phyloP scores from a whole-genome alignment of 768 basidiomycete species.

The Hygrophoropsis aurantiaca region DNA sequence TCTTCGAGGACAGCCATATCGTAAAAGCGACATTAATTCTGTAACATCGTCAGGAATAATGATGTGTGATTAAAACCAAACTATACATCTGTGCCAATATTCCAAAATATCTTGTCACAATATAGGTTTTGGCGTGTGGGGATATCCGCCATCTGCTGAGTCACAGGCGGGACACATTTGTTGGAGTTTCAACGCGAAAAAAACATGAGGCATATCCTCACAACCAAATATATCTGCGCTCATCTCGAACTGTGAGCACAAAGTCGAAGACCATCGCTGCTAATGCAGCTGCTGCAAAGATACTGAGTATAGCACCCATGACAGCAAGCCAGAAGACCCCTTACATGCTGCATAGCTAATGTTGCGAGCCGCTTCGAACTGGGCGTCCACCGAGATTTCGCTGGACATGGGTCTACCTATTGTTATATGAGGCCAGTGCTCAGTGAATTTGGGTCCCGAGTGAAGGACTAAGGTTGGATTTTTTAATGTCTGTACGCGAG shows the following conservation, averaged over 20 bases:
- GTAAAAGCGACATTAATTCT: slow-evolving; percentile 22
- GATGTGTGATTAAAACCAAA: not conserved
- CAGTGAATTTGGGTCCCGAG: not conserved
- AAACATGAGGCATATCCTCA: too few relatives aligned
- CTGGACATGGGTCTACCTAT: too few relatives aligned
- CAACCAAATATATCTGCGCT: slow-evolving; percentile 19
- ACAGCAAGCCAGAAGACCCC: not conserved
- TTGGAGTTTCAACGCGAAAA: not conserved
- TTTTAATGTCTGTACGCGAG: too few relatives aligned
- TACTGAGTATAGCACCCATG: not conserved
- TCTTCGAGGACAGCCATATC: slow-evolving; percentile 14
- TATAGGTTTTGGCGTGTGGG: slow-evolving; percentile 9
- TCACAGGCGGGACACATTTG: not conserved
- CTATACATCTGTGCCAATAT: slow-evolving; percentile 19
- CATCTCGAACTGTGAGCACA: slow-evolving; percentile 9
- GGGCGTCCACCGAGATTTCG: not conserved
- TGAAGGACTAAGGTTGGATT: not conserved
- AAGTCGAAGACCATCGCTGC: slow-evolving; percentile 17
- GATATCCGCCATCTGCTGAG: slow-evolving; percentile 9
- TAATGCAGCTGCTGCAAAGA: slow-evolving; percentile 5
- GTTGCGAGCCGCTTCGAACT: not conserved
- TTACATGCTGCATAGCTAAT: not conserved
- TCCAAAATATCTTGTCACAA: slow-evolving; percentile 14
- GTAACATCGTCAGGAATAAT: not conserved
- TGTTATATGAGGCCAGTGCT: not conserved